Base-by-base conservation (phyloP, 768 basidiomycete species). In the Cyathus striatus region DNA sequence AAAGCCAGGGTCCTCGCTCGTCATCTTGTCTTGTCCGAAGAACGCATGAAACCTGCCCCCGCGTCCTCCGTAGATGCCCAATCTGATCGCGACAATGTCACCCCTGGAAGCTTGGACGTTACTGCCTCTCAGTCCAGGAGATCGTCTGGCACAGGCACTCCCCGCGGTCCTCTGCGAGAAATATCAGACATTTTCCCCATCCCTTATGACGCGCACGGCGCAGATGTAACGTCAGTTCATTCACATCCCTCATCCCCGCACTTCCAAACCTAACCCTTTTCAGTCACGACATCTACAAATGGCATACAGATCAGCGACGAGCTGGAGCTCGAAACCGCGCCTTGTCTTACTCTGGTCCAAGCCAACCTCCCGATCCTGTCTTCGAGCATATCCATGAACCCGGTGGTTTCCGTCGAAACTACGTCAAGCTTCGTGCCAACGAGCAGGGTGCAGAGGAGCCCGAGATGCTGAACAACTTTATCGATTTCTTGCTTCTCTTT, bases 311-410 rank as follows among this genome's bases (percentile, higher is more conserved):
- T 52, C 79, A 82, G 43, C 75, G 73, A 20, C 76, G 82, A 44
- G n/a, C n/a, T n/a, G 73, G 78, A 46, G 71, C 68, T 14, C 69
- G 62, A 10, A 78, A 75, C 14, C 83, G 89, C 27, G 69, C 85
- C n/a, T 73, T 78, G 26, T 90, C 88, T 0, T 88, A 78, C 51
- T 72, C 81, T 9, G 82, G 77, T 2, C 69, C 75, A 2, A 70
- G 70, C 27, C 65, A 70, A 9, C 66, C 74, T 4, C 69, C 69
- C 5, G 77, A 90, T 56, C 89, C 94, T 16, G 86, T 77, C 2
- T 88, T 96, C 44, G 86, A 93, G 54, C 90, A 94, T 52, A 92
- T 98, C 41, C 90, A 91, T 48, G 90, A 95, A 57, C 95, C 94
- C 0, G 94, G 94, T 43, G 94, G 93, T 1, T 96, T 97, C 64